phyloP scores from a whole-genome alignment of 2,329 filamentous ascomycete genomes.

The Venturia nashicola region DNA sequence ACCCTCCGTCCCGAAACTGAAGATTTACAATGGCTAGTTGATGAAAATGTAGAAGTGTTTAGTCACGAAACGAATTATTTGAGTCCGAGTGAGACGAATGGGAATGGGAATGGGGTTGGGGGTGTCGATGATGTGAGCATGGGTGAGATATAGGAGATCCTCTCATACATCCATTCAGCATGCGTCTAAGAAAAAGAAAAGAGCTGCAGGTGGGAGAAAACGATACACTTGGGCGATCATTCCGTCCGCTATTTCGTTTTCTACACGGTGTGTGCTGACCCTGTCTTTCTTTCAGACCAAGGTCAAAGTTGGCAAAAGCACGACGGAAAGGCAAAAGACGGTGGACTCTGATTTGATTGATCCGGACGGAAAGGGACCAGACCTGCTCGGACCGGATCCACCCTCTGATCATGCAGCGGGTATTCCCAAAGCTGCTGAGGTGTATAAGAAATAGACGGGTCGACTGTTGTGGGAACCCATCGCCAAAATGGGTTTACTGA shows the following conservation, averaged over 20 bases:
- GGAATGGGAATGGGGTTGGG: not conserved
- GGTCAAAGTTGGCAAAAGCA: too few species aligned
- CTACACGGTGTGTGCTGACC: too few species aligned
- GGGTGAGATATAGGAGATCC: not conserved
- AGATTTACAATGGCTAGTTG: conserved; percentile 50
- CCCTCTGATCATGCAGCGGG: too few species aligned
- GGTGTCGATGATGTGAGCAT: not conserved
- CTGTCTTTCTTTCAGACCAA: too few species aligned
- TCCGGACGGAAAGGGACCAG: too few species aligned
- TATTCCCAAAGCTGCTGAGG: too few species aligned
- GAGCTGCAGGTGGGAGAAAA: not conserved
- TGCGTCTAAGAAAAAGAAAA: not conserved
- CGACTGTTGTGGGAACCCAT: too few species aligned
- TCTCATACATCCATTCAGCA: not conserved
- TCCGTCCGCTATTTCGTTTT: too few species aligned
- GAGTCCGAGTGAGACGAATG: not conserved
- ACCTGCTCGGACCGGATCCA: too few species aligned
- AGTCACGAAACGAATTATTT: conserved; percentile 28
- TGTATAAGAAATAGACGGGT: too few species aligned
- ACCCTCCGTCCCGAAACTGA: conserved; percentile 43
- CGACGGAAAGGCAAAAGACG: too few species aligned
- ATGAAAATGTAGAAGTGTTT: conserved; percentile 46
- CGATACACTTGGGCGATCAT: not conserved
- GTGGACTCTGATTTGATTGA: too few species aligned
- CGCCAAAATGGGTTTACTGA: not conserved